A percentile compares a stretch with the other conserved stretches of the same genome.
phyloP scores from a whole-genome alignment of 192 early-diverging fungal genomes.

The Coemansia sp. region DNA sequence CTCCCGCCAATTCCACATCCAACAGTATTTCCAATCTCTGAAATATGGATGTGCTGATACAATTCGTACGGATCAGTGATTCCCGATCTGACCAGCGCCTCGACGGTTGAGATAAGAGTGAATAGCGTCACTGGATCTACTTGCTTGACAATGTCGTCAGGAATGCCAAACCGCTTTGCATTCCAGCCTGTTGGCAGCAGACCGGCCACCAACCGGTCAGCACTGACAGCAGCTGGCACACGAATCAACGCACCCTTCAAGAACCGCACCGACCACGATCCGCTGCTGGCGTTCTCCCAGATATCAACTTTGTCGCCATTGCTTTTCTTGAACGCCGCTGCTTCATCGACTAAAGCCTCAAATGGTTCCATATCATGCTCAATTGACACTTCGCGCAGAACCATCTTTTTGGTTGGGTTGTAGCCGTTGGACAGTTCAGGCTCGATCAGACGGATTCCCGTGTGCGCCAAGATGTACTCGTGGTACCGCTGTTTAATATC shows the following conservation, averaged over 20 bases:
- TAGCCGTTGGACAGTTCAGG: constrained; percentile 85
- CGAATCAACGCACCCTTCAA: constrained; percentile 84
- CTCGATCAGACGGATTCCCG: constrained; percentile 65
- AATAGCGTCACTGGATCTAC: constrained; percentile 86
- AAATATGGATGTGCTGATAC: constrained; percentile 93
- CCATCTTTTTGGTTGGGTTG: constrained; percentile 78
- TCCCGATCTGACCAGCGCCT: constrained; percentile 85
- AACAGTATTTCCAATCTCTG: constrained; percentile 84
- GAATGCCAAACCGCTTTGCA: constrained; percentile 85
- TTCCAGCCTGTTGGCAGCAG: constrained; percentile 93
- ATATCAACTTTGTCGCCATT: constrained; percentile 78
- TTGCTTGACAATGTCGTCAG: constrained; percentile 84
- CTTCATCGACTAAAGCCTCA: constrained; percentile 84
- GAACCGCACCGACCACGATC: constrained; percentile 72
- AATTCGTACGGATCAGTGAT: constrained; percentile 96
- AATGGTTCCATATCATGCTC: constrained; percentile 86
- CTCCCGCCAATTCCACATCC: constrained; percentile 88
- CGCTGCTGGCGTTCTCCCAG: constrained; percentile 47
- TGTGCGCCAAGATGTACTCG: constrained; percentile 81
- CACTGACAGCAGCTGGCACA: constrained; percentile 83
- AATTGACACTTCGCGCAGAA: constrained; percentile 87
- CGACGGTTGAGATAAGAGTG: constrained; percentile 84
- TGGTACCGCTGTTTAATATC: constrained; percentile 92
- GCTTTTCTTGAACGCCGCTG: constrained; percentile 75
- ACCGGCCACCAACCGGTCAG: constrained; percentile 79